Evolutionary conservation across 495 filamentous ascomycete genomes (phyloP).

Genomic region (Aspergillus steynii): DNA sequence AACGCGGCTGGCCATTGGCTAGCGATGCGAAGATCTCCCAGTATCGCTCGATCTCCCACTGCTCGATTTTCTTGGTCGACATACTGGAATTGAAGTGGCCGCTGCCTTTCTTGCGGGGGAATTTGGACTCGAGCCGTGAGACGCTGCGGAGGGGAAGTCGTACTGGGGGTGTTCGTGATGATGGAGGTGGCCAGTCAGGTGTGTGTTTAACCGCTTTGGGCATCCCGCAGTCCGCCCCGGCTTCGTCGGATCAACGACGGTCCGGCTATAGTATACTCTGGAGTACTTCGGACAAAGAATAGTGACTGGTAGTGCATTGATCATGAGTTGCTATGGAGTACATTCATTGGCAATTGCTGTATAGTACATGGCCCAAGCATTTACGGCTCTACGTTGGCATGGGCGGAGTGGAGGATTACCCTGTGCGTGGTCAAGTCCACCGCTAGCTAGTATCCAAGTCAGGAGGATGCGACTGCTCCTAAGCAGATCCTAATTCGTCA

Average conservation of each 20-base stretch:
- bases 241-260: conserved; percentile 21
- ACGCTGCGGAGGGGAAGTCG: not conserved
- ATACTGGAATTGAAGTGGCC: conserved; percentile 44
- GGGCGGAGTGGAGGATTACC: not conserved
- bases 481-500: not conserved
- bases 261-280: not conserved
- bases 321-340: not conserved
- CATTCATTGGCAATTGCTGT: not conserved
- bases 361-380: not conserved
- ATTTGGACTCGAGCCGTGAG: conserved; percentile 17
- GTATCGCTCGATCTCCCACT: conserved; percentile 95
- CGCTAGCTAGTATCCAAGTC: not conserved
- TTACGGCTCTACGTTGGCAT: not conserved
- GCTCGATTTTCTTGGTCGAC: conserved; percentile 81
- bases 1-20: conserved; percentile 72
- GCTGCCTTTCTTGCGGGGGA: not conserved
- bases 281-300: too few species aligned
- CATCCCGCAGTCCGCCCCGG: conserved; percentile 22
- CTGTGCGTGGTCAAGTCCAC: not conserved
- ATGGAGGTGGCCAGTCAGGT: conserved; percentile 1
- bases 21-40: conserved; percentile 98
- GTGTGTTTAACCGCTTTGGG: conserved; percentile 16
- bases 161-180: conserved; percentile 3
- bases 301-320: too few species aligned
- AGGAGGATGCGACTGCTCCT: not conserved